phyloP scores from a whole-genome alignment of 495 filamentous ascomycete species.

The Talaromyces stipitatus region DNA sequence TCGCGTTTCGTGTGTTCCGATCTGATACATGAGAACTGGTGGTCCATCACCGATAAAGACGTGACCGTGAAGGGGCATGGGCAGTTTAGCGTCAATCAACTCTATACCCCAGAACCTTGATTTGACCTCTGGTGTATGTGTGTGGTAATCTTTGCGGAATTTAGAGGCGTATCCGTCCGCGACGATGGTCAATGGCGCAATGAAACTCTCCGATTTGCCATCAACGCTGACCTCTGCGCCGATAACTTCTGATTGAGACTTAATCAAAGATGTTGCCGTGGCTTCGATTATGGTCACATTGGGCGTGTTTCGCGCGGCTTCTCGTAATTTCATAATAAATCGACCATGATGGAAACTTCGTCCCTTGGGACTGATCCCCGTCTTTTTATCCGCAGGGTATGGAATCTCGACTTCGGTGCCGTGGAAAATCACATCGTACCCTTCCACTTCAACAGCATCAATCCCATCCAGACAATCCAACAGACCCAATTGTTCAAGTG shows the following conservation, averaged over 20 bases:
- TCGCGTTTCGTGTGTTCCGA: conserved; percentile 89
- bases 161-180: conserved; percentile 92
- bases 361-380: conserved; percentile 47
- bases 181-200: conserved; percentile 77
- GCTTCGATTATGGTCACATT: conserved; percentile 72
- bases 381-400: conserved; percentile 44
- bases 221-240: conserved; percentile 65
- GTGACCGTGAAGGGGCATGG: conserved; percentile 67
- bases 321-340: conserved; percentile 68
- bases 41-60: conserved; percentile 74
- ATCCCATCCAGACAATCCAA: conserved; percentile 79
- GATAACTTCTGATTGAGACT: conserved; percentile 54
- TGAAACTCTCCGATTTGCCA: conserved; percentile 65
- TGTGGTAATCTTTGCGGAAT: conserved; percentile 76
- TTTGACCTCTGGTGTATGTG: conserved; percentile 57
- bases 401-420: conserved; percentile 70
- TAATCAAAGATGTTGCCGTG: conserved; percentile 56
- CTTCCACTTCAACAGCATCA: conserved; percentile 71
- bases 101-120: conserved; percentile 90
- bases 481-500: conserved; percentile 74
- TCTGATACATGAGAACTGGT: conserved; percentile 92
- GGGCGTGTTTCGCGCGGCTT: conserved; percentile 54
- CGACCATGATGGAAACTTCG: conserved; percentile 76
- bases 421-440: conserved; percentile 84
- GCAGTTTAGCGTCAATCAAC: conserved; percentile 76